Conservation (phyloP, 1,284 basidiomycete species). For the Ceratobasidium sp. region DNA sequence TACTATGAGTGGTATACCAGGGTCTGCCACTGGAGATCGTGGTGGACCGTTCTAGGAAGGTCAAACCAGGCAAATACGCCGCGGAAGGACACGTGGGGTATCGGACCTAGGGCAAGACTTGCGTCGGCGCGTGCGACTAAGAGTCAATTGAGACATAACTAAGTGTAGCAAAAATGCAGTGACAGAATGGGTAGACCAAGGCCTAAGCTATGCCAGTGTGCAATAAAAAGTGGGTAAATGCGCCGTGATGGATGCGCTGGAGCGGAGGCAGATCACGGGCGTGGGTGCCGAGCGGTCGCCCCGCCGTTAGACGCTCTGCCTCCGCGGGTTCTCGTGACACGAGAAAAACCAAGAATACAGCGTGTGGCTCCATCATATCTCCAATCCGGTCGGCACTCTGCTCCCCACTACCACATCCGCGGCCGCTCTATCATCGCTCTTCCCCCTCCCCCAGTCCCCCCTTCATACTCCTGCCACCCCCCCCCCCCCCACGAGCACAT, state of each 20-base stretch:
- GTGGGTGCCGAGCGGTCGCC: conserved; percentile 3
- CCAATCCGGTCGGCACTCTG: conserved; percentile 10
- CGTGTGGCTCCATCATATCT: conserved; percentile 8
- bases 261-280: neutral
- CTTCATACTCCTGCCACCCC: neutral
- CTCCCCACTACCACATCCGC: neutral
- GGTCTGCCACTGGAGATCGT: neutral
- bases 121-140: conserved; percentile 9
- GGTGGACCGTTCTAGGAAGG: conserved; percentile 27
- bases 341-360: neutral
- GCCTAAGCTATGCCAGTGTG: neutral
- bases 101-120: conserved; percentile 22
- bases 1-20: neutral
- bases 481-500: neutral
- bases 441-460: neutral
- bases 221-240: conserved; percentile 26
- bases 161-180: neutral
- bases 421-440: neutral
- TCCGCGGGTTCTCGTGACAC: conserved; percentile 22
- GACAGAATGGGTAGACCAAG: no score
- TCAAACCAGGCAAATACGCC: conserved; percentile 19
- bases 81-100: conserved; percentile 16
- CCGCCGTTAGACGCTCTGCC: conserved; percentile 18
- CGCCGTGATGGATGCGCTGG: neutral
- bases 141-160: neutral